Conservation (phyloP, 192 early-diverging fungal species). For the Cladochytrium replicatum region DNA sequence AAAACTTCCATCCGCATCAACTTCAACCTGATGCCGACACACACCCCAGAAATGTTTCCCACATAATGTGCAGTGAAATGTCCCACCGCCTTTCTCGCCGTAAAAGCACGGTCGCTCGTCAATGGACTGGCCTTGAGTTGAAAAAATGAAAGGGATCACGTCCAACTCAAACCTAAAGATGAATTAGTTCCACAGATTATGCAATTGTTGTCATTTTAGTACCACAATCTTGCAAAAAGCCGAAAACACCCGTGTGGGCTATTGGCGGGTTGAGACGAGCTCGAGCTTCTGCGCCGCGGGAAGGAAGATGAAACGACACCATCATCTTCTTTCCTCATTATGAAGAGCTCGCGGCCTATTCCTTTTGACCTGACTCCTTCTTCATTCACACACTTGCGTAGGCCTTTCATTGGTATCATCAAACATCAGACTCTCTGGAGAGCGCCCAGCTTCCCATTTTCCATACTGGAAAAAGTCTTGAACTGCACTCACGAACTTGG, state of each 20-base stretch:
- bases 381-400: too few relatives aligned
- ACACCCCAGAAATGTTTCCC: conserved; percentile 64
- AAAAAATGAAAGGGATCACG: conserved; percentile 59
- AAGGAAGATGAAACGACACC: too few relatives aligned
- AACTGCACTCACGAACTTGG: not conserved
- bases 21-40: conserved; percentile 53
- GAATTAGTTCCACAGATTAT: conserved; percentile 15
- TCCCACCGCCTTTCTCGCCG: conserved; percentile 60
- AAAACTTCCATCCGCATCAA: conserved; percentile 75
- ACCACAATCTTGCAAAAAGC: conserved; percentile 23
- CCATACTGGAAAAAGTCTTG: not conserved
- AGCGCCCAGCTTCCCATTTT: too few relatives aligned
- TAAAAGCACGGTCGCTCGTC: conserved; percentile 60
- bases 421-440: too few relatives aligned
- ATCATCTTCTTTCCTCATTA: too few relatives aligned
- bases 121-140: conserved; percentile 45
- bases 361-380: too few relatives aligned
- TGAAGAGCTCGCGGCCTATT: too few relatives aligned
- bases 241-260: too few relatives aligned
- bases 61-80: conserved; percentile 63
- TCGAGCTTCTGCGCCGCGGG: not conserved
- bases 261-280: not conserved
- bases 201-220: conserved; percentile 29
- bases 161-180: conserved; percentile 66
- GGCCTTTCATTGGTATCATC: too few relatives aligned